Evolutionary conservation across 2,329 filamentous ascomycete genomes (phyloP).

Genomic region (Nannizziopsis arthrosporioides): DNA sequence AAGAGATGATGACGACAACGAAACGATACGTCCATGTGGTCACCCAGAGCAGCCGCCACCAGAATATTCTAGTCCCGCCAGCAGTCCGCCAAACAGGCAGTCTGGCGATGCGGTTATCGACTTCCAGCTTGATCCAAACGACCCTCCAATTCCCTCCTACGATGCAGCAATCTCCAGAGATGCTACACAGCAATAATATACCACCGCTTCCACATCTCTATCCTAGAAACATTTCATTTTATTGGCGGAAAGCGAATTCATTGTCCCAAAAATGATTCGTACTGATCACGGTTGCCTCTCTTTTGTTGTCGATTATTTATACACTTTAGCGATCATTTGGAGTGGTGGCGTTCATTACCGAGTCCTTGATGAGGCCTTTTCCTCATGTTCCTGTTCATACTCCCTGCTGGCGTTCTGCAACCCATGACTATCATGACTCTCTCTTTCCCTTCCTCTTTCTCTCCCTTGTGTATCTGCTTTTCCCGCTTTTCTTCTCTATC

Average conservation of each 20-base stretch:
- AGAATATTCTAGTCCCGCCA: constrained; percentile 54
- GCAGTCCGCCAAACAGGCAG: constrained; percentile 23
- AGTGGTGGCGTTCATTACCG: constrained; percentile 4
- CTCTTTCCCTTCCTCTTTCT: no score
- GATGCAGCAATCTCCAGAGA: constrained; percentile 53
- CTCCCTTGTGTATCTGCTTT: no score
- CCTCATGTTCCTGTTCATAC: neutral
- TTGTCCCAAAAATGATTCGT: no score
- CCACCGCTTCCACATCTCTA: no score
- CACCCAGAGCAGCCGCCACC: constrained; percentile 46
- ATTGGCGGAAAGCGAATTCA: no score
- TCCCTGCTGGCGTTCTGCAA: neutral
- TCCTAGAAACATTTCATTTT: no score
- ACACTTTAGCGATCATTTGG: constrained; percentile 8
- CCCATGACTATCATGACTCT: constrained; percentile 6
- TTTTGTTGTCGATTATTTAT: neutral
- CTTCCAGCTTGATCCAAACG: constrained; percentile 29
- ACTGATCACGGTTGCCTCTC: neutral
- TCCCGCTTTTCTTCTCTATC: no score
- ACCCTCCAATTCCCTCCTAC: constrained; percentile 70
- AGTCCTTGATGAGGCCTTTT: neutral
- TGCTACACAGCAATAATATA: neutral
- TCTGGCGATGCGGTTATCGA: constrained; percentile 4
- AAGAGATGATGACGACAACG: constrained; percentile 16
- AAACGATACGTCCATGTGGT: constrained; percentile 9